These are phyloP conservation scores for Pichia cephalocereana DNA, from an alignment of 805 yeast species.

Conservation along the genomic window DNA sequence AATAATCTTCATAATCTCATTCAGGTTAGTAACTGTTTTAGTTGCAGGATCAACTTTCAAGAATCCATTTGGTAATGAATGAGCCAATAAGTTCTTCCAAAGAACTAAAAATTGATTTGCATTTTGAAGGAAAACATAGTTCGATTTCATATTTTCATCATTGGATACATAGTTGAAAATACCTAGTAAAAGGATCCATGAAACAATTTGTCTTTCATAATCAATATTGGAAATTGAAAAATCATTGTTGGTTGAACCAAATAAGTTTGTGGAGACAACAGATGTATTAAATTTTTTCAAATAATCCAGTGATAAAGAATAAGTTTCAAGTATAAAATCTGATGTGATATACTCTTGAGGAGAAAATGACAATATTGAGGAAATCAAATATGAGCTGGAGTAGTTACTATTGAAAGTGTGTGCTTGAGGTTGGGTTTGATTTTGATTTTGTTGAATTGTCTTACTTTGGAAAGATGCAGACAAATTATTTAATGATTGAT, in stretches of 20 bases:
- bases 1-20: slow-evolving; percentile 28
- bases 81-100: slow-evolving; percentile 55
- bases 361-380: slow-evolving; percentile 23
- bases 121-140: slow-evolving; percentile 46
- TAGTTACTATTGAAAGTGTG: slow-evolving; percentile 22
- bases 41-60: slow-evolving; percentile 24
- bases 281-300: slow-evolving; percentile 28
- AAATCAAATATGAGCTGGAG: slow-evolving; percentile 24
- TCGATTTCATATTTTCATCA: slow-evolving; percentile 23
- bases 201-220: slow-evolving; percentile 31
- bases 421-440: slow-evolving; percentile 1
- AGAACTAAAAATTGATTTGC: slow-evolving; percentile 48
- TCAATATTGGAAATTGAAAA: slow-evolving; percentile 20
- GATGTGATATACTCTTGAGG: slow-evolving; percentile 24
- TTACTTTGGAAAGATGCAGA: slow-evolving; percentile 26
- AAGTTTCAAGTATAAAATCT: slow-evolving; percentile 24
- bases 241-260: slow-evolving; percentile 22
- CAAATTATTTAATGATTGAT: slow-evolving; percentile 28
- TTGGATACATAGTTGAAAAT: slow-evolving; percentile 41
- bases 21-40: slow-evolving; percentile 24
- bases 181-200: slow-evolving; percentile 62
- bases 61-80: slow-evolving; percentile 35
- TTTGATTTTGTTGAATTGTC: slow-evolving; percentile 11
- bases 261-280: slow-evolving; percentile 25
- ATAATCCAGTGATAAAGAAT: slow-evolving; percentile 21